Base-by-base conservation (phyloP, 2,329 filamentous ascomycete genomes). In the Sporothrix phasma region DNA sequence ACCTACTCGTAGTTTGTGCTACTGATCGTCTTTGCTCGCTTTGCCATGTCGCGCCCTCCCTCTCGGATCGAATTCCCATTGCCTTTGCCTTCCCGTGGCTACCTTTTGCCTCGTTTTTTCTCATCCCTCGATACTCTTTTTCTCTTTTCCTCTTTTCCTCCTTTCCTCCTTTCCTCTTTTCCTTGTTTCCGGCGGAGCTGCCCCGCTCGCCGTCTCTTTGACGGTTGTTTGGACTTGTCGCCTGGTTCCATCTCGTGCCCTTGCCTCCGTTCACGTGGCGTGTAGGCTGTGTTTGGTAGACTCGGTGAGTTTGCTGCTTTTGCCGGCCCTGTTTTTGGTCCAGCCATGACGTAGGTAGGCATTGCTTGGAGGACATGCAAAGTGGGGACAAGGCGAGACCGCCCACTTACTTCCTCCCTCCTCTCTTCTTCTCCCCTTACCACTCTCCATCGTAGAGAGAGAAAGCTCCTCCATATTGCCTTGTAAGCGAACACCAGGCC, bases 311-410 rank as follows among this genome's bases (percentile, higher is more conserved):
- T 56, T 37, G 31, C 24, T 56, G 51, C 24, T 47, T 37, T 39
- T 13, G 47, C 26, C 46, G 29, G 29, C 31, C 10, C 24, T 10
- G 24, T 56, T 56, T 24, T 10, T 3, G 6, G 22, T 54, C 31
- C 31, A 39, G 31, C 51, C 51, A 56, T 56, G 51, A 56, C 51
- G 51, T 56, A 56, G 47, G 51, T 56, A 31, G 31, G 11, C 51
- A 39, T 39, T 31, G 5, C 26, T 26, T 51, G 34, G 31, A 56
- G 51, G 51, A 39, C 51, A 24, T 56, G 51, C 31, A 5, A 56
- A 56, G 51, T 56, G 51, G 51, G 31, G 51, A 39, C 51, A 31
- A 56, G 31, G 26, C 47, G 6, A 53, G 26, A 7, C 15, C 47
- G 26, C n/a, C 31, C 17, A 17, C 45, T 47, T 47, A 22, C 22